Conservation (phyloP, 2,329 filamentous ascomycete species). For the Aaosphaeria pasadenensis region DNA sequence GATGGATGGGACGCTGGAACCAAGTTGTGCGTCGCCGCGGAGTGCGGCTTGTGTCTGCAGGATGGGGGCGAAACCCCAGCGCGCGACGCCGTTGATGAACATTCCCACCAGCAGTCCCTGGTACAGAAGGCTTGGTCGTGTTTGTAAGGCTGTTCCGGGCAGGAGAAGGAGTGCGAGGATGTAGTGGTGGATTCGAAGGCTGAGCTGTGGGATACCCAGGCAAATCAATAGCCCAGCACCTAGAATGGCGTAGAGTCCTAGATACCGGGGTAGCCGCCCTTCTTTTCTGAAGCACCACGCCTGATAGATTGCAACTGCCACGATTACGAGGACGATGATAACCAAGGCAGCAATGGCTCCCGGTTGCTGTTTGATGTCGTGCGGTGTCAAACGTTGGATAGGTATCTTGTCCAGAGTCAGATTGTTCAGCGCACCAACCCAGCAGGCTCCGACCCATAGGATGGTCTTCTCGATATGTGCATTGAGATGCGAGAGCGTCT, state of each 20-base stretch:
- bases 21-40: conserved; percentile 51
- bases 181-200: conserved; percentile 90
- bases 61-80: conserved; percentile 89
- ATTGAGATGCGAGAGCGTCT: conserved; percentile 22
- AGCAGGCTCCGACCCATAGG: conserved; percentile 34
- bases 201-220: conserved; percentile 68
- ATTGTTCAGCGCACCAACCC: conserved; percentile 33
- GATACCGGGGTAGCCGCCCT: conserved; percentile 63
- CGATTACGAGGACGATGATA: conserved; percentile 27
- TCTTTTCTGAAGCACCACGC: conserved; percentile 31
- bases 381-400: conserved; percentile 32
- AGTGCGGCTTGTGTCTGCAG: conserved; percentile 76
- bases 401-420: conserved; percentile 34
- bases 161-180: conserved; percentile 85
- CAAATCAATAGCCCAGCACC: conserved; percentile 81
- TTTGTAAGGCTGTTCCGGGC: conserved; percentile 86
- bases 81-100: conserved; percentile 88
- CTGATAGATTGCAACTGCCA: conserved; percentile 27
- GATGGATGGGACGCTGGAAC: conserved; percentile 56
- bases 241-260: conserved; percentile 75
- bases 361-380: conserved; percentile 36
- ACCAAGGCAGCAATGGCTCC: conserved; percentile 35
- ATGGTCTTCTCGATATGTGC: conserved; percentile 37
- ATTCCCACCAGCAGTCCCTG: conserved; percentile 87
- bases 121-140: conserved; percentile 78